Evolutionary conservation across 495 filamentous ascomycete species (phyloP), one percentile per base, ranked within the genome.

Genomic region (Lasiosphaeria ovina): DNA sequence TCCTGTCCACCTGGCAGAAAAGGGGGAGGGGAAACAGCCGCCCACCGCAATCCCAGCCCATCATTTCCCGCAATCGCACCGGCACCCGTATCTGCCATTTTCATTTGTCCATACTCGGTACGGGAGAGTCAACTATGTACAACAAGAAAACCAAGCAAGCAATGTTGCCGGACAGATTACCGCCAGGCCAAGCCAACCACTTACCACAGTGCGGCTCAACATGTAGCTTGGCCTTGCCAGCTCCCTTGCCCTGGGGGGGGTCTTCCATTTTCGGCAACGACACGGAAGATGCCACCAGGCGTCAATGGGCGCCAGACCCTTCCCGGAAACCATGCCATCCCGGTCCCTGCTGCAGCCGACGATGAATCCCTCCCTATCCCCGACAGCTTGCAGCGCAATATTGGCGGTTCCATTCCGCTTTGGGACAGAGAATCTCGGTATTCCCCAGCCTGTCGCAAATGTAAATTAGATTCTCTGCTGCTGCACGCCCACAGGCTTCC

Each of bases 381-480:
- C 71, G 71, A 73, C 17, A 57, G 40, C 65, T 61, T 70, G 69
- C 71, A 73, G 65, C 12, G 32, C 49, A 72, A 66, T 73, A 72
- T 73, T 73, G 69, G 61, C 14, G 17, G 31, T 48, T 42, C 47
- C 52, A 62, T 57, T 58, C 66, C 61, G 6, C 61, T 64, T 70
- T 64, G 16, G 55, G 63, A 24, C 12, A 32, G 10, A 24, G 49
- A 67, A 70, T 67, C 54, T 72, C 67, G 67, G 65, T 61, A 66
- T 63, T 58, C 59, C 32, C 67, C 67, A 66, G 63, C 62, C 60
- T 66, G 62, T 69, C 67, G 53, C 47, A 47, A 59, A 59, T 57
- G 62, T 58, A 65, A 62, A 67, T 67, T 62, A 38, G 61, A 45
- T 38, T 44, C 9, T 38, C 51, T 51, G 42, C 45, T 35, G 57